Conservation (phyloP, 2,329 filamentous ascomycete species). For the Chaetomium olivaceum region DNA sequence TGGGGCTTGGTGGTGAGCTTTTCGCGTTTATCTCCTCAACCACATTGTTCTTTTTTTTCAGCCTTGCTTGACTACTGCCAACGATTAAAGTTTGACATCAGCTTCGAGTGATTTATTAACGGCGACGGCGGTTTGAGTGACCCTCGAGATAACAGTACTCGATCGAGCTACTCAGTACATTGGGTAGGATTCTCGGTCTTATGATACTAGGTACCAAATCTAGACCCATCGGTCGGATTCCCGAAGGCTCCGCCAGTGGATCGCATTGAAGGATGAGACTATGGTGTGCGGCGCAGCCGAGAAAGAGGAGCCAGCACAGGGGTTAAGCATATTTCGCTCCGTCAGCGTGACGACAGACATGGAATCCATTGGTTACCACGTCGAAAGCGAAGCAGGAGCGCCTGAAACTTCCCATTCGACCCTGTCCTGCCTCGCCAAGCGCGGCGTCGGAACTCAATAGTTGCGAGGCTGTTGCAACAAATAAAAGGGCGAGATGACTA, state of each 20-base stretch:
- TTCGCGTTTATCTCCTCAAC: not conserved
- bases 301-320: not conserved
- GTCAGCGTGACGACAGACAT: not conserved
- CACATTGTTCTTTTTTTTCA: not conserved
- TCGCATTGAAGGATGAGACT: constrained; percentile 3
- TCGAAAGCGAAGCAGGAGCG: not conserved
- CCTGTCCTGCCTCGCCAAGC: not conserved
- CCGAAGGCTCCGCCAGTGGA: not conserved
- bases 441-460: not conserved
- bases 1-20: not conserved
- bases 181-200: too few relatives aligned
- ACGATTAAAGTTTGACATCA: not conserved
- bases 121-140: too few relatives aligned
- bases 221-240: not conserved
- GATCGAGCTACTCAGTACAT: too few relatives aligned
- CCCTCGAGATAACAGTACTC: too few relatives aligned
- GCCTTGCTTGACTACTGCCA: not conserved
- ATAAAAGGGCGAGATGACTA: not conserved
- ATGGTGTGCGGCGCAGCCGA: not conserved
- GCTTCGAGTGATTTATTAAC: not conserved
- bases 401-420: not conserved
- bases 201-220: not conserved
- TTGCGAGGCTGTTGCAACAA: not conserved
- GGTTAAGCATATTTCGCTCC: not conserved
- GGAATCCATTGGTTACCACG: not conserved